Percentiles rank a stretch among this genome's conserved stretches.
Conservation (phyloP, 2,329 filamentous ascomycete genomes). For the Tolypocladium ophioglossoides region DNA sequence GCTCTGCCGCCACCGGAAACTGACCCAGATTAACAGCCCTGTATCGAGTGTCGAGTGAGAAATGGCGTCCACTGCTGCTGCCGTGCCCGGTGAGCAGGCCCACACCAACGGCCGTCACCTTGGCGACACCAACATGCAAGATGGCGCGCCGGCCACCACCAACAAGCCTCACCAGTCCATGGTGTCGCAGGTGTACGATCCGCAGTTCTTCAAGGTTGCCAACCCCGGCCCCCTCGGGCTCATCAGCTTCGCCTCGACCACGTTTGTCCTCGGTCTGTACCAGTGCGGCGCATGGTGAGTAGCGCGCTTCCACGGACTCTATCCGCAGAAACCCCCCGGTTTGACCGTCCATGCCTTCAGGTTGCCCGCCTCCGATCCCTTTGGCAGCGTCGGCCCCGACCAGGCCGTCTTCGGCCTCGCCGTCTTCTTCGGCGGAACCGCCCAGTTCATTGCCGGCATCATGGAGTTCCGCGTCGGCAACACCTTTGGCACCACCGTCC, state of each 20-base stretch:
- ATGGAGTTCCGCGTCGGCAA: constrained; percentile 43
- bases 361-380: constrained; percentile 21
- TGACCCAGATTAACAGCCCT: neutral
- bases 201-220: constrained; percentile 34
- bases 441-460: constrained; percentile 59
- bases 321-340: neutral
- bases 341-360: constrained; percentile 8
- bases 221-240: constrained; percentile 52
- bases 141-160: neutral
- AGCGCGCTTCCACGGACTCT: neutral
- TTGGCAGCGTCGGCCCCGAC: constrained; percentile 21
- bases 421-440: constrained; percentile 49
- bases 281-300: constrained; percentile 38
- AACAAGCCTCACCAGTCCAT: constrained; percentile 21
- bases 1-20: neutral
- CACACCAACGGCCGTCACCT: constrained; percentile 3
- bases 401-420: constrained; percentile 25
- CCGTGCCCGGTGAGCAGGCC: neutral
- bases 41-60: neutral
- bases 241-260: constrained; percentile 54
- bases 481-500: constrained; percentile 51
- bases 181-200: constrained; percentile 23
- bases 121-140: neutral
- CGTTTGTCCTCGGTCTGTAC: constrained; percentile 45
- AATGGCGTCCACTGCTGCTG: constrained; percentile 4